Evolutionary conservation across 306 rosid genomes (phyloP).

Genomic region (apple (Malus domestica)): ASM211411v1 NC_041792.1:32194907-32195406

Average conservation of each 20-base stretch:
- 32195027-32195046: not conserved
- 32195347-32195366: not conserved
- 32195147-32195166: slow-evolving; percentile 14
- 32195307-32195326: not conserved
- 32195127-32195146: slow-evolving; percentile 21
- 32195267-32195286: slow-evolving; percentile 2
- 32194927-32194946: not conserved
- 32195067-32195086: not conserved
- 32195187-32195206: not conserved
- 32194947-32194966: not conserved
- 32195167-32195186: slow-evolving; percentile 14
- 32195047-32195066: not conserved
- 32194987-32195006: not conserved
- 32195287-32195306: not conserved
- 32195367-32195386: not conserved
- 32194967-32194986: not conserved
- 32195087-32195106: not conserved
- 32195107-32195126: not conserved
- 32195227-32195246: not conserved
- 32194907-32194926: not conserved
- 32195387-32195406: slow-evolving; percentile 4
- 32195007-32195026: not conserved
- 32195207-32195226: slow-evolving; percentile 16
- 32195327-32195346: not conserved
- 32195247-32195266: slow-evolving; percentile 1